Evolutionary conservation across 768 basidiomycete species (phyloP).

Genomic region (Baorangia bicolor): DNA sequence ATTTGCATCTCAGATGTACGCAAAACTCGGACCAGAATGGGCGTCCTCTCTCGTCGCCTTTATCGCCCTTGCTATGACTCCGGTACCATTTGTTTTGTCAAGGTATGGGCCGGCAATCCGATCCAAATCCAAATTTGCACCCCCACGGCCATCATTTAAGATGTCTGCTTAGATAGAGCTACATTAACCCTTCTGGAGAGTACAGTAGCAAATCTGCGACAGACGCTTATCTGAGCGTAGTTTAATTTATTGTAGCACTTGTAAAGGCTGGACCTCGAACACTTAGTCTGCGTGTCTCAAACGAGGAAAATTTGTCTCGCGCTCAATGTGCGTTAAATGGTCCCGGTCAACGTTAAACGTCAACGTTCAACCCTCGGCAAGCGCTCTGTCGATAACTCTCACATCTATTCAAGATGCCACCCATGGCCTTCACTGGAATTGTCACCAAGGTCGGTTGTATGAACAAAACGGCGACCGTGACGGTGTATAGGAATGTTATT

Average conservation of each 20-base stretch:
- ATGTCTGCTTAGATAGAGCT: slow-evolving; percentile 5
- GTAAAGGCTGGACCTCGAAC: too few relatives aligned
- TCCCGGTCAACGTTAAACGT: too few relatives aligned
- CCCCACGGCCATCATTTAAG: slow-evolving; percentile 21
- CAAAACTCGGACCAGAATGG: slow-evolving; percentile 49
- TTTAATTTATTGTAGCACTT: not conserved
- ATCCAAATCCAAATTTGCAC: slow-evolving; percentile 43
- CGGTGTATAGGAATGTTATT: slow-evolving; percentile 70
- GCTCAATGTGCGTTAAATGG: not conserved
- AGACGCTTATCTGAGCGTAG: not conserved
- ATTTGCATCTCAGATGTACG: slow-evolving; percentile 58
- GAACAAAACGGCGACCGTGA: slow-evolving; percentile 83
- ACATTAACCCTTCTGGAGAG: not conserved
- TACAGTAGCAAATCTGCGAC: not conserved
- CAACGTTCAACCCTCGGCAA: not conserved
- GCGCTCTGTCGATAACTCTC: not conserved
- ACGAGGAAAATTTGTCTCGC: slow-evolving; percentile 2
- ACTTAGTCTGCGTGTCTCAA: not conserved
- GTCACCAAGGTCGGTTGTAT: slow-evolving; percentile 83
- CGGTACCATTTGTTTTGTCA: slow-evolving; percentile 48
- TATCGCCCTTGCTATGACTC: slow-evolving; percentile 49
- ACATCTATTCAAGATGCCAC: slow-evolving; percentile 53
- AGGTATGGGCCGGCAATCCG: slow-evolving; percentile 46
- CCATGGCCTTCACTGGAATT: slow-evolving; percentile 69
- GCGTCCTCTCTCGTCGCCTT: slow-evolving; percentile 58